Conservation (phyloP, 345 rosid genomes). For the Salix koriyanagi region DNA sequence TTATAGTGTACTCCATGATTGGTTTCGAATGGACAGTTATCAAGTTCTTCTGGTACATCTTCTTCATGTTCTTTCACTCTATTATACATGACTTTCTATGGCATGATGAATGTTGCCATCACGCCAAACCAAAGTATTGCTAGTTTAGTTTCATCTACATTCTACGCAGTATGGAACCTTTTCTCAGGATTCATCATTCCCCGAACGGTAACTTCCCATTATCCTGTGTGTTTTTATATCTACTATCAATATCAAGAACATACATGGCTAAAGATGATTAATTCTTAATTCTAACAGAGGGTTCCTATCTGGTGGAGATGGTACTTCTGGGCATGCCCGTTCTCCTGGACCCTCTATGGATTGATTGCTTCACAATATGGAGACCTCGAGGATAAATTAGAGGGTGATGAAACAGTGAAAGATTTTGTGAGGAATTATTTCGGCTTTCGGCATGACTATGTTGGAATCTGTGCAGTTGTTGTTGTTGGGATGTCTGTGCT, state of each 20-base stretch:
- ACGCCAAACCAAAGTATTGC: conserved; percentile 58
- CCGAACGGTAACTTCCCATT: conserved; percentile 27
- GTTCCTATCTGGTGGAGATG: conserved; percentile 73
- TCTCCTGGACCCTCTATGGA: conserved; percentile 58
- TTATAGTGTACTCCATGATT: conserved; percentile 54
- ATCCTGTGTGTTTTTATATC: background rate
- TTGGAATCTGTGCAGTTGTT: conserved; percentile 49
- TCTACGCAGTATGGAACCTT: conserved; percentile 52
- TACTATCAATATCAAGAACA: background rate
- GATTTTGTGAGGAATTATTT: conserved; percentile 52
- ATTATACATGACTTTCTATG: conserved; percentile 56
- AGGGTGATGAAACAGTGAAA: conserved; percentile 43
- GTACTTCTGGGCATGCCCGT: conserved; percentile 54
- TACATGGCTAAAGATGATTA: background rate
- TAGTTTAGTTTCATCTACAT: conserved; percentile 42
- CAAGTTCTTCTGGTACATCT: conserved; percentile 60
- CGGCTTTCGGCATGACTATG: conserved; percentile 52
- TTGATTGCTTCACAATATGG: conserved; percentile 52
- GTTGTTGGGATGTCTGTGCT: conserved; percentile 44
- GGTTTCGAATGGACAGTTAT: conserved; percentile 48
- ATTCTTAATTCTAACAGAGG: conserved; percentile 34
- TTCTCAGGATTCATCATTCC: conserved; percentile 65
- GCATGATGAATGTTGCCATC: conserved; percentile 64
- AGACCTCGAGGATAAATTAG: conserved; percentile 37
- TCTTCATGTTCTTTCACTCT: conserved; percentile 60